phyloP scores from a whole-genome alignment of 176 grass and related monocot species.

The Oryza punctata region DNA sequence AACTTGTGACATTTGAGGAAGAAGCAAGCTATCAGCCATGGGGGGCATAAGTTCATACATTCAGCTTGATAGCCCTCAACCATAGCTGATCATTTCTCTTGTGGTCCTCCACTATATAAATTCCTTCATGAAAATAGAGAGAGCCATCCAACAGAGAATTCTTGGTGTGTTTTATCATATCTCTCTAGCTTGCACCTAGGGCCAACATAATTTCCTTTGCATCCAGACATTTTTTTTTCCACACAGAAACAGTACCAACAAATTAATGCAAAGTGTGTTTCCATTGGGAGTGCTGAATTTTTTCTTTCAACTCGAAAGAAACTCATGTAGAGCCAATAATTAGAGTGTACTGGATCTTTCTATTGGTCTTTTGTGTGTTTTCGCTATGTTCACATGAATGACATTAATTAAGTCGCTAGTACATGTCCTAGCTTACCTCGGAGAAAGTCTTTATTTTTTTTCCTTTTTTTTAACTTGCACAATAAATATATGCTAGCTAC shows the following conservation, averaged over 20 bases:
- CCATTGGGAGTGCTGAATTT: background rate
- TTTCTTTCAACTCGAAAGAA: background rate
- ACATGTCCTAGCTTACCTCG: background rate
- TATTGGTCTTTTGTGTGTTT: background rate
- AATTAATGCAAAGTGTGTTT: background rate
- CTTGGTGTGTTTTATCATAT: background rate
- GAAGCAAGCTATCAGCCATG: background rate
- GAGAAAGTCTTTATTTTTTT: background rate
- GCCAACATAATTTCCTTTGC: background rate
- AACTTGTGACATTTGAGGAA: constrained; percentile 24
- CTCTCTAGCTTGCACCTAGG: constrained; percentile 4
- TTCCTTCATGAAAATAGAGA: background rate
- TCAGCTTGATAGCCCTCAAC: background rate
- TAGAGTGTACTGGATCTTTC: background rate
- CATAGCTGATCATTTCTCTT: background rate
- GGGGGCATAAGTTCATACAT: background rate
- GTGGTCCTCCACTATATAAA: constrained; percentile 13
- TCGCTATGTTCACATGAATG: constrained; percentile 4
- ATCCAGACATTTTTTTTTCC: background rate
- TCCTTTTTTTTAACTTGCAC: background rate
- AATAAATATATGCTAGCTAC: background rate
- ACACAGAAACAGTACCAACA: background rate
- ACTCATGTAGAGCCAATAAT: background rate
- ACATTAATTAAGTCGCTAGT: background rate
- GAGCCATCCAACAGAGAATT: background rate